phyloP scores from a whole-genome alignment of 169 alveolate genomes.

The Plasmodium gaboni region DNA sequence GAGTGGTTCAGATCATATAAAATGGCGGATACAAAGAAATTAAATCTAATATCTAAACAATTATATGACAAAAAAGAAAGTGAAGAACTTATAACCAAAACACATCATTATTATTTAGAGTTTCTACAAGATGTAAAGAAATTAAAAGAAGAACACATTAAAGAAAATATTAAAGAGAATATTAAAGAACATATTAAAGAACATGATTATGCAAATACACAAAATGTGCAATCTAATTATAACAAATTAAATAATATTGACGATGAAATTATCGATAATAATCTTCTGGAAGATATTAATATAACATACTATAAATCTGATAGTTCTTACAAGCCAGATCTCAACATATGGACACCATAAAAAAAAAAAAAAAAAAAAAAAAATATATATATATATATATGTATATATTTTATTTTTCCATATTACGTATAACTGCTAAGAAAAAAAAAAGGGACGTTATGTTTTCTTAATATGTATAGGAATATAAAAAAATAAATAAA shows the following conservation, averaged over 20 bases:
- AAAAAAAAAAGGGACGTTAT: too few species aligned
- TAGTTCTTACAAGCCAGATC: conserved; percentile 18
- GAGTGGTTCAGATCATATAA: conserved; percentile 76
- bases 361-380: neutral
- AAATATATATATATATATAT: neutral
- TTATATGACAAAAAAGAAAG: conserved; percentile 38
- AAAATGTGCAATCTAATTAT: neutral
- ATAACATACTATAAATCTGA: conserved; percentile 35
- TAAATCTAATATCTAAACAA: conserved; percentile 51
- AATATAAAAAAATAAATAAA: neutral
- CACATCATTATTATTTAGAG: conserved; percentile 50
- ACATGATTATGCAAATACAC: conserved; percentile 3
- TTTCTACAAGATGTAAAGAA: conserved; percentile 31
- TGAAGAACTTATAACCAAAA: conserved; percentile 36
- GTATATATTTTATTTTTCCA: too few species aligned
- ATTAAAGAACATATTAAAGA: too few species aligned
- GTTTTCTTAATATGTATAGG: too few species aligned
- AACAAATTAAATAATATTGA: neutral
- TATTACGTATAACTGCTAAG: too few species aligned
- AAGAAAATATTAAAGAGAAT: conserved; percentile 2
- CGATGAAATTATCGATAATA: conserved; percentile 25
- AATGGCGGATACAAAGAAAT: conserved; percentile 63
- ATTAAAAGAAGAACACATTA: too few species aligned
- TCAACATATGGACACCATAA: conserved; percentile 35
- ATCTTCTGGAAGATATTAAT: conserved; percentile 15